Base-by-base conservation (phyloP, 352 stramenopile species). In the Phytophthora hybrid region DNA sequence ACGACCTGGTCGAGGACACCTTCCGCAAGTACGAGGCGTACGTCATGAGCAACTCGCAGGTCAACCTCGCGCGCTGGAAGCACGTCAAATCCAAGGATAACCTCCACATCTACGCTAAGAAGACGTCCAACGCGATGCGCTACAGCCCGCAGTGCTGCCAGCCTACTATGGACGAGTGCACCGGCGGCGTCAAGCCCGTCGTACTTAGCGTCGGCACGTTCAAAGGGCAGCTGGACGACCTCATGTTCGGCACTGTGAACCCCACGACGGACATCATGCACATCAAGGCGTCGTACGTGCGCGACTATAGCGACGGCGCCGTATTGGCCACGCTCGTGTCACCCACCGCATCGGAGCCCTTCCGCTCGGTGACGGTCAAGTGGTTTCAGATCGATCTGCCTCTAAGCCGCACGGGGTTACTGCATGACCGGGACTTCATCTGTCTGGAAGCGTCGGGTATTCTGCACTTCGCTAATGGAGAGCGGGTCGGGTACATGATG, bases 401-500 rank as follows among this genome's bases (percentile, higher is more conserved):
- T 9, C 54, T 84, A 0, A 71, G 71, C 49, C 63, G 72, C 16
- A 78, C 71, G 18, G 67, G 71, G n/a, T 23, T 91, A 8, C 66
- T 88, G 29, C 80, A 83, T 47, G 86, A 87, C 63, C 82, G 82
- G 44, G 82, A 92, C 66, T 83, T 85, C 41, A 76, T 90, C 14
- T 81, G 81, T 32, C 57, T 92, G 21, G 82, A 92, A 51, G 71
- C 82, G 5, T 88, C 78, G 1, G 84, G 82, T 0, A 64, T 90
- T 29, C 75, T 77, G 5, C 55, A 74, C 6, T 75, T 90, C 10
- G 49, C 60, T 3, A 88, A 80, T 21, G 77, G 77, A 37, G 80
- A 90, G 52, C 68, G 74, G 46, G 63, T 92, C 32, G 83, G 83
- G 19, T 92, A 80, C 73, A 82, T 90, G 32, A 62, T 89, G 10